Evolutionary conservation across 441 rosid species (phyloP), one percentile per base, ranked within the genome.

Genomic region (Geranium incanum): DNA sequence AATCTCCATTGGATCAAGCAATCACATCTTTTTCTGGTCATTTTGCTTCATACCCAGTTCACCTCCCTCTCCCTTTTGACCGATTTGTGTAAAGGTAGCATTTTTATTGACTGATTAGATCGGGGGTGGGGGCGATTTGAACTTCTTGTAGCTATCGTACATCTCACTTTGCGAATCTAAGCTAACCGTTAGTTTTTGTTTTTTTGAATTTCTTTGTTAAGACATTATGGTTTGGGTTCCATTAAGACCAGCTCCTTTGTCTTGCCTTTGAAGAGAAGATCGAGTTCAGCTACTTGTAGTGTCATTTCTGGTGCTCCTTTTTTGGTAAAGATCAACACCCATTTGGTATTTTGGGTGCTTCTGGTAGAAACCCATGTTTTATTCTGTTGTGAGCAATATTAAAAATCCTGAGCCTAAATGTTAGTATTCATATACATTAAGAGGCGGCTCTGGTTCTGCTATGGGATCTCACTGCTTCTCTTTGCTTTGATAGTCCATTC

Each of bases 391-490:
- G 66, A 62, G 66, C 36, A 21, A 23, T 36, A 68, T 33, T 37
- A 68, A 60, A 41, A 74, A 75, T 80, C 79, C 68, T 73, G 62
- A 71, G 79, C 66, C 78, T 80, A 70, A 78, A 76, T 74, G 85
- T 62, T 81, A 67, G 63, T 57, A 2, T 75, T 72, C 70, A 21
- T 73, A 7, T 78, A 67, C 75, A 73, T 80, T 43, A 78, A 72
- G 79, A 70, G 41, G 72, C 74, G 71, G 71, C 64, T 83, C 73
- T 75, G 80, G 84, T 80, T 74, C 71, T 81, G 74, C 69, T 75
- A 66, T 71, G 68, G 76, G 68, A 79, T 76, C 80, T 83, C 81
- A 57, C 76, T 76, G 80, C 82, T 78, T 80, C 43, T 71, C 50
- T 72, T 76, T 68, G 64, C 38, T 73, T 71, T 76, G 70, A 55